phyloP scores from a whole-genome alignment of 768 basidiomycete species.

The Calvatia gigantea region DNA sequence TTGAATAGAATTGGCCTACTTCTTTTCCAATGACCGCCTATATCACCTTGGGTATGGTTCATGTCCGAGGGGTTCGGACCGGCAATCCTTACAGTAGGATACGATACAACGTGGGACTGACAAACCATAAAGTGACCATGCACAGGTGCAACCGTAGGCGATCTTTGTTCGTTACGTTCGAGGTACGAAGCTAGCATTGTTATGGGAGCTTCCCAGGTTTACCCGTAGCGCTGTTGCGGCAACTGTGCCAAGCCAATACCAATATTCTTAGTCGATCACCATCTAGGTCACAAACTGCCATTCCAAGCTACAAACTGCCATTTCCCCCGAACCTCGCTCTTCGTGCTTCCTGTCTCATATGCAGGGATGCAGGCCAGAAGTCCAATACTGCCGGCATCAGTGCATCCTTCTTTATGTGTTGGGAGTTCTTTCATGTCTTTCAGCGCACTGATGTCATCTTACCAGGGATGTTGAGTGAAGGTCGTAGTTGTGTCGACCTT shows the following conservation, averaged over 20 bases:
- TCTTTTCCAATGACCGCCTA: not conserved
- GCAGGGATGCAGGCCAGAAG: not conserved
- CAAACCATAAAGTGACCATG: no score
- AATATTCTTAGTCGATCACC: not conserved
- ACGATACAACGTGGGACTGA: no score
- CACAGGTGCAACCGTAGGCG: no score
- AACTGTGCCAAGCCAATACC: not conserved
- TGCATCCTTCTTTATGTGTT: not conserved
- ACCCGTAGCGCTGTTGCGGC: not conserved
- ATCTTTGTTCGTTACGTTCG: not conserved
- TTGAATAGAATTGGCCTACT: slow-evolving; percentile 1
- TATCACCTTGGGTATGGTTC: no score
- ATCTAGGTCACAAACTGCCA: not conserved
- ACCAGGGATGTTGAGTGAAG: not conserved
- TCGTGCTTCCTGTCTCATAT: not conserved
- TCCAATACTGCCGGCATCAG: not conserved
- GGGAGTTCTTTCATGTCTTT: not conserved
- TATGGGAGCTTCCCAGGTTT: no score
- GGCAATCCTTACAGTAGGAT: no score
- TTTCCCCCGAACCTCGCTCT: not conserved
- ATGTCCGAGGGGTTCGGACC: no score
- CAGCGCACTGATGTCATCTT: slow-evolving; percentile 5
- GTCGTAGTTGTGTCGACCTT: not conserved
- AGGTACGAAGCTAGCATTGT: not conserved
- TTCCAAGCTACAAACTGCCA: not conserved